phyloP scores from a whole-genome alignment of 75 land plant species.

The Picea sitchensis region DNA sequence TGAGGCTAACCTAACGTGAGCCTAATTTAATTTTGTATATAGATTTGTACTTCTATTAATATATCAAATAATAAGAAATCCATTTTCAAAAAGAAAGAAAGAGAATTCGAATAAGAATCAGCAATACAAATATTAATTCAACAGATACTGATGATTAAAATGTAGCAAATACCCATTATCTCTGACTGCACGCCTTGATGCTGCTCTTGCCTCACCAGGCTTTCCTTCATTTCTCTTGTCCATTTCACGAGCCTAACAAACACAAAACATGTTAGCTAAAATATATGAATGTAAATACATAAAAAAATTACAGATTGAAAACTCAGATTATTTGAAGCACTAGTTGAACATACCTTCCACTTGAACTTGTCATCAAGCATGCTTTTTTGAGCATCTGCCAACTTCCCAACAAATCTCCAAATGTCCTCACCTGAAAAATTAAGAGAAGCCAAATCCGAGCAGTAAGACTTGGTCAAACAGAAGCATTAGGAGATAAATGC shows the following conservation, averaged over 20 bases:
- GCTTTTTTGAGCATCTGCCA: slow-evolving; percentile 48
- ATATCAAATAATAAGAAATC: too few relatives aligned
- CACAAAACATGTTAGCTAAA: slow-evolving; percentile 1
- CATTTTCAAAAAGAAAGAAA: too few relatives aligned
- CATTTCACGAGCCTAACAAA: slow-evolving; percentile 44
- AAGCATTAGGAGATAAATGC: background rate
- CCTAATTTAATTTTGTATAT: too few relatives aligned
- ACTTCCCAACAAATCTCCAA: slow-evolving; percentile 47
- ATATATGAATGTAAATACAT: background rate
- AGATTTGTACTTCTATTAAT: too few relatives aligned
- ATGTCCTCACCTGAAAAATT: slow-evolving; percentile 40
- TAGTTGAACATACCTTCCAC: slow-evolving; percentile 34
- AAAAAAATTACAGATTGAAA: background rate
- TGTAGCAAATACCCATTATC: slow-evolving; percentile 25
- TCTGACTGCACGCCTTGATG: slow-evolving; percentile 33
- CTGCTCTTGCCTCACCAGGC: slow-evolving; percentile 38
- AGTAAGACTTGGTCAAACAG: background rate
- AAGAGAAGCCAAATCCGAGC: background rate
- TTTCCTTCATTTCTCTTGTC: slow-evolving; percentile 46
- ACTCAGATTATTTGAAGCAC: background rate
- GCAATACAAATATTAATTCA: too few relatives aligned
- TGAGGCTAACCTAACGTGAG: too few relatives aligned
- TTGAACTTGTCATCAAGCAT: slow-evolving; percentile 52
- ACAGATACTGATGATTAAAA: background rate
- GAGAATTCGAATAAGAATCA: too few relatives aligned